A percentile compares a stretch with the other conserved stretches of the same genome.
Conservation (phyloP, 2,329 filamentous ascomycete genomes). For the Nothophoma quercina region DNA sequence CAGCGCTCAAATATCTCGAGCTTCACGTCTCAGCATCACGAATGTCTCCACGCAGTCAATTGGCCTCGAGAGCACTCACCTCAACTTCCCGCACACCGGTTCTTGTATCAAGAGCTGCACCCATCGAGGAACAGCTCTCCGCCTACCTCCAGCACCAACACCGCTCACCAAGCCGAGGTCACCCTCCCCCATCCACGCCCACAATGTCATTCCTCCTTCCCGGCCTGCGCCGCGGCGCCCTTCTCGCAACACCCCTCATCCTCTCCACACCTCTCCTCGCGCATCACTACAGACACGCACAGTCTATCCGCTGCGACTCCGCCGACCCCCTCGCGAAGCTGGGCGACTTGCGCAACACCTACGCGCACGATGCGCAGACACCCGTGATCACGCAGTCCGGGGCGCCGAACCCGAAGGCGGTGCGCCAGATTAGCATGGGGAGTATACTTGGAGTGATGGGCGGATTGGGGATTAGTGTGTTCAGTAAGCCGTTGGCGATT, state of each 20-base stretch:
- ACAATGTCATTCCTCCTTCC: conserved; percentile 52
- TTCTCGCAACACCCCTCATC: conserved; percentile 47
- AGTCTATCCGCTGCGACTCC: conserved; percentile 49
- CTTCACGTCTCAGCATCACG: background rate
- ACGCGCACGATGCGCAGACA: conserved; percentile 49
- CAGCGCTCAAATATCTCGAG: background rate
- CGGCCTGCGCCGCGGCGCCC: conserved; percentile 49
- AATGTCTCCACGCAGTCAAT: conserved; percentile 16
- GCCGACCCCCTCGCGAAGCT: conserved; percentile 47
- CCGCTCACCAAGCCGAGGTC: no score
- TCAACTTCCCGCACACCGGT: conserved; percentile 2
- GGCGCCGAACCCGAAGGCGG: conserved; percentile 50
- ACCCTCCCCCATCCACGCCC: background rate
- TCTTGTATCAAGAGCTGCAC: background rate
- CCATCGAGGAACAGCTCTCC: conserved; percentile 26
- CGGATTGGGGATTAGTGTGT: conserved; percentile 71
- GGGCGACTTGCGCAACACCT: conserved; percentile 45
- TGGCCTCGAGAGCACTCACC: background rate
- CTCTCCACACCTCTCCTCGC: conserved; percentile 44
- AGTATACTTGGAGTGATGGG: conserved; percentile 55
- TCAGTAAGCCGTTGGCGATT: conserved; percentile 74
- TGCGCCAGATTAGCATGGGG: conserved; percentile 56
- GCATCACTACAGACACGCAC: conserved; percentile 33
- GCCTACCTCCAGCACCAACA: conserved; percentile 30
- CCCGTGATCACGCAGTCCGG: conserved; percentile 51